phyloP scores from a whole-genome alignment of 2,329 filamentous ascomycete genomes.

The Claviceps spartinae region DNA sequence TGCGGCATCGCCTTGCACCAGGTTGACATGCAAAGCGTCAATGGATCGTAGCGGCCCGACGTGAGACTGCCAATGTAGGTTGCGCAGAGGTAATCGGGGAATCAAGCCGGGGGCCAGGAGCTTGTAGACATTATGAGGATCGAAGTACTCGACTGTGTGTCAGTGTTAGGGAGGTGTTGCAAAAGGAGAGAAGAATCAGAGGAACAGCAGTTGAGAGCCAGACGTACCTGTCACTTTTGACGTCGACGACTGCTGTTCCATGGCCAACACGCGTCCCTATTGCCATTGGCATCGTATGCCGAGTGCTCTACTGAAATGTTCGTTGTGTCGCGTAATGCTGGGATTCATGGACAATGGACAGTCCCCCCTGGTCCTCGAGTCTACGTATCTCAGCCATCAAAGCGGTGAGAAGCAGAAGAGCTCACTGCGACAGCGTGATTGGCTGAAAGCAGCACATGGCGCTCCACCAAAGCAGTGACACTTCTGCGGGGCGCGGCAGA shows the following conservation, averaged over 20 bases:
- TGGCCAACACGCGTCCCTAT: conserved; percentile 23
- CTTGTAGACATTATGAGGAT: conserved; percentile 79
- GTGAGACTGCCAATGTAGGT: conserved; percentile 95
- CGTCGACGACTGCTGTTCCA: conserved; percentile 56
- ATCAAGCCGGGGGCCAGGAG: conserved; percentile 66
- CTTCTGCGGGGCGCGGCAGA: conserved; percentile 19
- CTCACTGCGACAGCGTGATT: not conserved
- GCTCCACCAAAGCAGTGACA: conserved; percentile 4
- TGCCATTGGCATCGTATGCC: conserved; percentile 15
- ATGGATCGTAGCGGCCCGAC: conserved; percentile 85
- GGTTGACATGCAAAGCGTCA: conserved; percentile 78
- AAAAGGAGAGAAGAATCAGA: not conserved
- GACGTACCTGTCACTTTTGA: conserved; percentile 62
- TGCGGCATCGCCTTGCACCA: conserved; percentile 51
- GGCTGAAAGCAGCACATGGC: not conserved
- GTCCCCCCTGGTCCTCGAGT: not conserved
- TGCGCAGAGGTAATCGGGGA: conserved; percentile 69
- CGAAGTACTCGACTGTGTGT: conserved; percentile 79
- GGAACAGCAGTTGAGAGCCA: not conserved
- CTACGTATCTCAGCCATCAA: not conserved
- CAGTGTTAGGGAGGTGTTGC: not conserved
- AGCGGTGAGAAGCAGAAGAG: not conserved
- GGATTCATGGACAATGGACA: not conserved
- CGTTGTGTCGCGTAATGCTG: too few relatives aligned
- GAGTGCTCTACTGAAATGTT: conserved; percentile 2